Base-by-base conservation (phyloP, 2,329 filamentous ascomycete species). In the Sodiomyces alkalinus region DNA sequence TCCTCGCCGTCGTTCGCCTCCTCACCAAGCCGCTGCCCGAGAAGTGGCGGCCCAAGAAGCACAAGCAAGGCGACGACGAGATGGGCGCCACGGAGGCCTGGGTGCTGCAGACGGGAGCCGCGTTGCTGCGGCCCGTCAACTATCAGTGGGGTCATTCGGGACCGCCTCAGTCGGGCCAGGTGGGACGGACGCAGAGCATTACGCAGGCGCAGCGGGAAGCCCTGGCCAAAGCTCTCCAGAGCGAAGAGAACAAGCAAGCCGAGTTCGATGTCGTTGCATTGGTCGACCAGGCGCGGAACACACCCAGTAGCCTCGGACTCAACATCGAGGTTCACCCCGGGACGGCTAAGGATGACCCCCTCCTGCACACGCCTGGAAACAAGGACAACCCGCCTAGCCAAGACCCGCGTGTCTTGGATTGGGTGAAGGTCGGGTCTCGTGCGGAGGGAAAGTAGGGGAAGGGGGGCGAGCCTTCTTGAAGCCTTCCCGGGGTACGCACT, bases 271-370 rank as follows among this genome's bases (percentile, higher is more conserved):
- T 39, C 6, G 27, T 33, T 4, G 29, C 29, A 11, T 27, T 37
- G 7, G 27, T 38, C 16, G 36, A 35, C 13, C 31, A 26, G 4
- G 31, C 34, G 10, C 25, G 33, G n/a, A 30, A 33, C 11, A 26
- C 26, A 18, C 33, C 35, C 26, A 26, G 21, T 2, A 26, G 30
- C 26, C 21, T 33, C 14, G 23, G 28, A 2, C 33, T 35, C 13
- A 31, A 34, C 6, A 33, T 60, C 8, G 55, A 59, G 34, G 43
- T 59, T 13, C 55, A 59, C 25, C 53, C 55, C 0, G 41, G 45
- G n/a, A 58, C 56, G 7, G 38, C 45, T 4, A 49, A 47, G 29
- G 48, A 57, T 14, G 56, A 59, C 17, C 52, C 52, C 0, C 45
- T 58, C 11, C 22, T 59, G 11, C 40, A 42, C 19, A 41, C 39